A percentile compares a stretch with the other conserved stretches of the same genome.
phyloP scores from a whole-genome alignment of 164 flowering plant genomes.

The Houttuynia cordata region DNA sequence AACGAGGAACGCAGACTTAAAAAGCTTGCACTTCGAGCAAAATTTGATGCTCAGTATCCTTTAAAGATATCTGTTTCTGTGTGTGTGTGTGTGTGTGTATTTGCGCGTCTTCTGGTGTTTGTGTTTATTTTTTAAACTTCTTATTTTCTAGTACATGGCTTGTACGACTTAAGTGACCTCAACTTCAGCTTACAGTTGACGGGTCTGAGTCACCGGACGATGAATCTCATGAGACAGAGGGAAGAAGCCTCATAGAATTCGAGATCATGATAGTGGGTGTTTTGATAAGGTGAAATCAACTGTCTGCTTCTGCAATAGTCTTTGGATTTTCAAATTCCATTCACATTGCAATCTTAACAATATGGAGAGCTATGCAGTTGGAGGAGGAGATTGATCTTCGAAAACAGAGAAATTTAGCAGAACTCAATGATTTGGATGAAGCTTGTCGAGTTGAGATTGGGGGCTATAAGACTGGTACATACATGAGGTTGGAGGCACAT shows the following conservation, averaged over 20 bases:
- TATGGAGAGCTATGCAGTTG: constrained; percentile 33
- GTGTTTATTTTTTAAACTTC: too few relatives aligned
- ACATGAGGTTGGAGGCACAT: constrained; percentile 76
- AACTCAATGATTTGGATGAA: constrained; percentile 85
- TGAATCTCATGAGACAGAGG: constrained; percentile 28
- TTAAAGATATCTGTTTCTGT: neutral
- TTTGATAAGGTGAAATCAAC: constrained; percentile 54
- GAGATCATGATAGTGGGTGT: constrained; percentile 39
- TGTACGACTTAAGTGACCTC: constrained; percentile 28
- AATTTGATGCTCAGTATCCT: constrained; percentile 90
- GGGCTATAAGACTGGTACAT: constrained; percentile 85
- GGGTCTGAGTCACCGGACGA: constrained; percentile 61
- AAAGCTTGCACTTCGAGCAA: constrained; percentile 87
- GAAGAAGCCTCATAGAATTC: constrained; percentile 21
- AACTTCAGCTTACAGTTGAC: constrained; percentile 42
- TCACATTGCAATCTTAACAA: neutral
- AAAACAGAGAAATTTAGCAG: constrained; percentile 69
- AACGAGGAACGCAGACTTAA: constrained; percentile 60
- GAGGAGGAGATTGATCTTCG: constrained; percentile 79
- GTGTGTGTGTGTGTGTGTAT: too few relatives aligned
- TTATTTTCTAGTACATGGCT: neutral
- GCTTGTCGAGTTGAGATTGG: constrained; percentile 64
- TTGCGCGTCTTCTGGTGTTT: too few relatives aligned
- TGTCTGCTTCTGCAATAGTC: neutral
- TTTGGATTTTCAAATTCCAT: neutral